These are phyloP conservation scores for Phytopythium montanum DNA, from an alignment of 352 stramenopile genomes.

Conservation along the genomic window DNA sequence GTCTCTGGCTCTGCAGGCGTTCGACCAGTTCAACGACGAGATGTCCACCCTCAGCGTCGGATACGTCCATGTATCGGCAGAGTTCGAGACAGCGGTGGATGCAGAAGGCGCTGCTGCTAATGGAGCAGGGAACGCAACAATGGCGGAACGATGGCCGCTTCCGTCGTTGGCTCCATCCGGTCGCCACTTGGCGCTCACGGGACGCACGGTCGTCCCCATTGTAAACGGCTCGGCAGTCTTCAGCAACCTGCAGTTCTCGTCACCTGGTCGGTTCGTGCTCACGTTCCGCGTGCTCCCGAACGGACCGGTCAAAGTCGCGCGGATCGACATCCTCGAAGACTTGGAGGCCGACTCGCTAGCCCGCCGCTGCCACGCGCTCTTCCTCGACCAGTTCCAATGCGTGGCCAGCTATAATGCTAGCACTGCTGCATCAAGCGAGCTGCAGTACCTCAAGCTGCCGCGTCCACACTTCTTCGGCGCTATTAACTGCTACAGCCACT, in stretches of 20 bases:
- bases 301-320: conserved; percentile 31
- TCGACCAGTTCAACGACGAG: conserved; percentile 54
- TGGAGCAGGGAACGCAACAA: background rate
- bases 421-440: conserved; percentile 1
- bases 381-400: conserved; percentile 37
- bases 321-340: conserved; percentile 38
- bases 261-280: conserved; percentile 38
- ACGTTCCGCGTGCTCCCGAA: conserved; percentile 19
- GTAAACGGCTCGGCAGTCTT: conserved; percentile 39
- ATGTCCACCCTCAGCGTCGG: conserved; percentile 27
- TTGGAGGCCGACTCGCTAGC: conserved; percentile 13
- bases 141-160: conserved; percentile 1
- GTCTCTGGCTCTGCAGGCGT: conserved; percentile 28
- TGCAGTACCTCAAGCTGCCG: conserved; percentile 24
- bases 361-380: conserved; percentile 22
- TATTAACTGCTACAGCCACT: conserved; percentile 33
- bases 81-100: background rate
- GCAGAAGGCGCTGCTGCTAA: background rate
- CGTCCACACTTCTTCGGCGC: conserved; percentile 17
- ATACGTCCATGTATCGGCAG: conserved; percentile 23
- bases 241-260: conserved; percentile 30
- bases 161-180: background rate
- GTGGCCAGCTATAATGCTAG: background rate
- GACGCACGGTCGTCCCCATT: conserved; percentile 14
- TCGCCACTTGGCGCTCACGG: background rate